Evolutionary conservation across 2,329 filamentous ascomycete species (phyloP).

Genomic region (Microsporum canis): DNA sequence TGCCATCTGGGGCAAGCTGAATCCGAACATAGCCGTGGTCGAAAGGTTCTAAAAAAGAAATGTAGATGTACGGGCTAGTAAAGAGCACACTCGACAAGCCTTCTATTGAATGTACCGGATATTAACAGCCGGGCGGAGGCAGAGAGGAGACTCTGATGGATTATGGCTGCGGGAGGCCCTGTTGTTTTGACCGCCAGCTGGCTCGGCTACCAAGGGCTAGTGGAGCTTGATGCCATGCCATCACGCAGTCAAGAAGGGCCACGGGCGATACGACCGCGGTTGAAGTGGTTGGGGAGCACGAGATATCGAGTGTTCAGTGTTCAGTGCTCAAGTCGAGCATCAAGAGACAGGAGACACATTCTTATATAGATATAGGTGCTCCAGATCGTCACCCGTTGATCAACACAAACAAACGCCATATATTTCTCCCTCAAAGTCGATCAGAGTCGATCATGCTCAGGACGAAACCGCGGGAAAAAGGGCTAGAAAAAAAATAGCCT

Average conservation of each 20-base stretch:
- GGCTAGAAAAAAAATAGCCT: neutral
- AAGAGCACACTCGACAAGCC: neutral
- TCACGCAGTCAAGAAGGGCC: neutral
- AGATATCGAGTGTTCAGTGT: neutral
- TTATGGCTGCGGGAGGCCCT: neutral
- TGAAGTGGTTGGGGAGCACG: neutral
- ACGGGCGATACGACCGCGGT: neutral
- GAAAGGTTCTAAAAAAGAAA: neutral
- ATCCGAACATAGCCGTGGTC: neutral
- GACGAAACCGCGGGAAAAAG: neutral
- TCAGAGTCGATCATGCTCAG: neutral
- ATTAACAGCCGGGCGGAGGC: neutral
- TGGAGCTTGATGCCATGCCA: neutral
- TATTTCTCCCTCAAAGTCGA: neutral
- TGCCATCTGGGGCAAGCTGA: neutral
- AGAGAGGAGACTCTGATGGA: neutral
- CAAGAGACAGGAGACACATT: neutral
- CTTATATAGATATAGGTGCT: neutral
- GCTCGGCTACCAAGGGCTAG: conserved; percentile 2
- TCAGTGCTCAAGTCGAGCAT: neutral
- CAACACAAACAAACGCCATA: neutral
- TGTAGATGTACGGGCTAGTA: neutral
- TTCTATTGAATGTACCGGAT: neutral
- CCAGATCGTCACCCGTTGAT: neutral
- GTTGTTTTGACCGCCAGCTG: neutral